Conservation (phyloP, 2,329 filamentous ascomycete species). For the Neonectria ditissima region DNA sequence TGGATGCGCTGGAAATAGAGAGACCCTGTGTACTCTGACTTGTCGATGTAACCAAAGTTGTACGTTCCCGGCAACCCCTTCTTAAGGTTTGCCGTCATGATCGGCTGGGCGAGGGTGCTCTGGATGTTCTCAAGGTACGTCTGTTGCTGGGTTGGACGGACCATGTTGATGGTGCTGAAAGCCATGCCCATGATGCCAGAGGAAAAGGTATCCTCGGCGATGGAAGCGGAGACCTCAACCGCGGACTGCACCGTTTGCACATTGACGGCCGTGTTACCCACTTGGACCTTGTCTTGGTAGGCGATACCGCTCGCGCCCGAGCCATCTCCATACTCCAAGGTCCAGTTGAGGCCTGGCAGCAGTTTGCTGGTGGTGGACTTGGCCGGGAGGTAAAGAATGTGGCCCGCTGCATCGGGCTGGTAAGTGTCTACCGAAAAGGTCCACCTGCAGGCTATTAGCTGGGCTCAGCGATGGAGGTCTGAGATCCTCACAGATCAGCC, state of each 20-base stretch:
- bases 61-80: constrained; percentile 51
- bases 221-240: constrained; percentile 62
- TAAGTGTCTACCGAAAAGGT: constrained; percentile 72
- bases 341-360: constrained; percentile 61
- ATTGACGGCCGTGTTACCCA: constrained; percentile 69
- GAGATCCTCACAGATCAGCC: constrained; percentile 59
- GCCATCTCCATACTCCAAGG: constrained; percentile 74
- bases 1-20: constrained; percentile 68
- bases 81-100: constrained; percentile 54
- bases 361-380: constrained; percentile 57
- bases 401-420: constrained; percentile 59
- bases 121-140: constrained; percentile 54
- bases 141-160: constrained; percentile 46
- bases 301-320: constrained; percentile 72
- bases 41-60: constrained; percentile 65
- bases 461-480: fast-evolving
- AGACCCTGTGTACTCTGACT: constrained; percentile 65
- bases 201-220: constrained; percentile 50
- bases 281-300: constrained; percentile 72
- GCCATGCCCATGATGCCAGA: constrained; percentile 54
- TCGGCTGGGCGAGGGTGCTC: constrained; percentile 41
- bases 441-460: constrained; percentile 64
- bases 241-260: constrained; percentile 76
- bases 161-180: constrained; percentile 49
- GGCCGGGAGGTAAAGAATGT: constrained; percentile 67